phyloP scores from a whole-genome alignment of 140 eudicot genomes.

The Erigeron philadelphicus region DNA sequence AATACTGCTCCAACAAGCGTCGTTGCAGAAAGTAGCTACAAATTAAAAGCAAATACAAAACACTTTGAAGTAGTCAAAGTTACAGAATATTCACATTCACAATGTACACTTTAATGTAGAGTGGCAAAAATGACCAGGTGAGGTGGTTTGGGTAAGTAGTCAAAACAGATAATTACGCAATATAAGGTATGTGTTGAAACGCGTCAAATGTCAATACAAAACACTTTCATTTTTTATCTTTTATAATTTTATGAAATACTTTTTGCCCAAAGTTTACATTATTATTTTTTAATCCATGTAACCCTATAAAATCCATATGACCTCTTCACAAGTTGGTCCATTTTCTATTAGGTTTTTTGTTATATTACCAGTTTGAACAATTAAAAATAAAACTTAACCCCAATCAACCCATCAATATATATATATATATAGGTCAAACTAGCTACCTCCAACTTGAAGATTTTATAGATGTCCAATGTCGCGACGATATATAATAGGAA shows the following conservation, averaged over 20 bases:
- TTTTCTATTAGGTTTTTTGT: neutral
- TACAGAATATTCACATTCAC: neutral
- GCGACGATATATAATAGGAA: neutral
- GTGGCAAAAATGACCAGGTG: neutral
- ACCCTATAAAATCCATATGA: too few species aligned
- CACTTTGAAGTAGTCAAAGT: too few species aligned
- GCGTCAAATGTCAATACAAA: too few species aligned
- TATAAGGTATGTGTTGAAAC: too few species aligned
- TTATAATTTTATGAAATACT: neutral
- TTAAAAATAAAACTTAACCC: neutral
- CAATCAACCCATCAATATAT: neutral
- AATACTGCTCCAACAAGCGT: constrained; percentile 73
- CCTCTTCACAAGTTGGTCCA: too few species aligned
- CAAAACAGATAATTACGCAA: too few species aligned
- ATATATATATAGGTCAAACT: neutral
- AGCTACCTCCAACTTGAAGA: neutral
- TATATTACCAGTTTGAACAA: neutral
- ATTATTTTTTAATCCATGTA: neutral
- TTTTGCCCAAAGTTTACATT: too few species aligned
- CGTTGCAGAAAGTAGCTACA: constrained; percentile 74
- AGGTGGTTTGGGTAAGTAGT: neutral
- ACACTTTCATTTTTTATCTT: too few species aligned
- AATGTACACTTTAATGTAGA: neutral
- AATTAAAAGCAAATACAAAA: constrained; percentile 16
- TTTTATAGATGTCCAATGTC: neutral